phyloP scores from a whole-genome alignment of 2,329 filamentous ascomycete genomes.

The Fusarium sp. region DNA sequence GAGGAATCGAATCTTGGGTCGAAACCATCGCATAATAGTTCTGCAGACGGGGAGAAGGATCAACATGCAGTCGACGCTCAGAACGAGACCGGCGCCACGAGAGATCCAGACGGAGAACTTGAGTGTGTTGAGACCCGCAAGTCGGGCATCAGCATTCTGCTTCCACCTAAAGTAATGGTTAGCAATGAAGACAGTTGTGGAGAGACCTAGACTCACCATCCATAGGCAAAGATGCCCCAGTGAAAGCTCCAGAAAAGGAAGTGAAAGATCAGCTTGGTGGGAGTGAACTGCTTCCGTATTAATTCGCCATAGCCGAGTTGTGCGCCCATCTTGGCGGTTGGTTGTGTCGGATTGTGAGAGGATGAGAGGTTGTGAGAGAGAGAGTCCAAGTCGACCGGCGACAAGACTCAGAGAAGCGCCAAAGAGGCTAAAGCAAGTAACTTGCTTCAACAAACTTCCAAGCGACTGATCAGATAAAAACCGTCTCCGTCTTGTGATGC shows the following conservation, averaged over 20 bases:
- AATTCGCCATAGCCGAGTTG: slow-evolving; percentile 59
- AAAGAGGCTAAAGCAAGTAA: not conserved
- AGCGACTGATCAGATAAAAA: not conserved
- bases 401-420: slow-evolving; percentile 29
- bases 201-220: slow-evolving; percentile 75
- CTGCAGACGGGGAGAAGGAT: slow-evolving; percentile 96
- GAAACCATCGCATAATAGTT: slow-evolving; percentile 84
- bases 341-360: slow-evolving; percentile 10
- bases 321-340: slow-evolving; percentile 51
- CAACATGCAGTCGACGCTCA: slow-evolving; percentile 86
- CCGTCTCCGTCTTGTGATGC: not conserved
- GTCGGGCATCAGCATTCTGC: slow-evolving; percentile 74
- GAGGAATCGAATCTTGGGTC: slow-evolving; percentile 88
- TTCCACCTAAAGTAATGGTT: slow-evolving; percentile 72
- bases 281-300: slow-evolving; percentile 74
- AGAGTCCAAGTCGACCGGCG: slow-evolving; percentile 36
- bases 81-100: slow-evolving; percentile 87
- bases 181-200: not conserved
- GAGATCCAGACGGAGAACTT: slow-evolving; percentile 96
- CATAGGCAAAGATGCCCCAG: slow-evolving; percentile 81
- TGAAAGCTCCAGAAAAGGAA: slow-evolving; percentile 85
- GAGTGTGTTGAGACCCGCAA: slow-evolving; percentile 84
- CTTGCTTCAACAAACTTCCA: not conserved
- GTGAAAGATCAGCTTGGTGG: slow-evolving; percentile 82
- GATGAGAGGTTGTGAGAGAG: not conserved